Conservation (phyloP, 1,284 basidiomycete genomes). For the Moesziomyces antarcticus region DNA sequence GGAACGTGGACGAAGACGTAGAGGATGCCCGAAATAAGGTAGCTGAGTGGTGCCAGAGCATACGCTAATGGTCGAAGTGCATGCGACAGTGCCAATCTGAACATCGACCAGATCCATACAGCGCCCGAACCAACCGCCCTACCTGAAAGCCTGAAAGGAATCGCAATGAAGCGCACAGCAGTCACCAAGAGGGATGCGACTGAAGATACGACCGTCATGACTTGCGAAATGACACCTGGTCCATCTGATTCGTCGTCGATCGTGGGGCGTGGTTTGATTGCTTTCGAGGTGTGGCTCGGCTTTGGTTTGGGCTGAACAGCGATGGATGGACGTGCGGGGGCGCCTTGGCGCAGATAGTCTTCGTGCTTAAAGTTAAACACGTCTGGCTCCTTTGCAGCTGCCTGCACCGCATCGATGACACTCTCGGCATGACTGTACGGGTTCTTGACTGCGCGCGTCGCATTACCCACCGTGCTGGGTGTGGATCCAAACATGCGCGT, state of each 20-base stretch:
- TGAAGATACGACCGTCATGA: not conserved
- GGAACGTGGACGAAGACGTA: constrained; percentile 35
- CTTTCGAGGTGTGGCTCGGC: too few species aligned
- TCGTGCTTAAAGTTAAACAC: constrained; percentile 43
- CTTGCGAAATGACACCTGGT: not conserved
- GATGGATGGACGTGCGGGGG: too few species aligned
- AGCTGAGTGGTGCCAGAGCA: constrained; percentile 29
- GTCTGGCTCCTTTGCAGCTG: constrained; percentile 7
- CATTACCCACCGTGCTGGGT: not conserved
- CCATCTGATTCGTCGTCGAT: not conserved
- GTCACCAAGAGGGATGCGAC: not conserved
- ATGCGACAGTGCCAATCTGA: constrained; percentile 15
- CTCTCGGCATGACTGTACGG: constrained; percentile 1
- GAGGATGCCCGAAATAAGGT: constrained; percentile 27
- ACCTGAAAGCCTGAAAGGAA: constrained; percentile 7
- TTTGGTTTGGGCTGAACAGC: too few species aligned
- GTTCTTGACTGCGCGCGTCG: not conserved
- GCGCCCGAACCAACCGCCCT: not conserved
- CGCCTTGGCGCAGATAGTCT: constrained; percentile 18
- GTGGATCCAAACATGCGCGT: constrained; percentile 7
- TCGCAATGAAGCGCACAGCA: not conserved
- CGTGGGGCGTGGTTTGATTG: too few species aligned
- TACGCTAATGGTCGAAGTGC: constrained; percentile 20
- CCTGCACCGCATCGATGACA: not conserved
- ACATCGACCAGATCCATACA: not conserved